Base-by-base conservation (phyloP, 768 basidiomycete species). In the Russula abietina region DNA sequence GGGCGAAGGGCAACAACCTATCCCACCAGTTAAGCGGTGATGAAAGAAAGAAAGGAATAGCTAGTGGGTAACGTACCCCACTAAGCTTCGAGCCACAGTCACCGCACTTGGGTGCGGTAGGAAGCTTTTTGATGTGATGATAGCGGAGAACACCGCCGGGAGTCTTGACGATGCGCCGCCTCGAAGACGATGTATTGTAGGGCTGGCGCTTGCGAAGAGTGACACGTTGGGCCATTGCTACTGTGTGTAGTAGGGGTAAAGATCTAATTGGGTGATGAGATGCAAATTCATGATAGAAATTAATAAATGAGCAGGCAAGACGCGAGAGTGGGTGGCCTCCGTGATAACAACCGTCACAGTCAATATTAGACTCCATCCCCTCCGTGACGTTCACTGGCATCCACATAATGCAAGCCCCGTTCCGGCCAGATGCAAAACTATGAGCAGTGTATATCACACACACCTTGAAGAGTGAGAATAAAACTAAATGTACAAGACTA, bases 111-210 rank as follows among this genome's bases (percentile, higher is more conserved):
- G 94, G 96, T 52, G 88, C 79, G 32, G 90, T 84, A 60, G 87
- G 88, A 69, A 85, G 86, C 81, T 99, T 98, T 86, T 95, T 92
- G 78, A 98, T 79, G 77, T 97, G 91, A 81, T 98, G 95, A 80
- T 96, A 95, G 71, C 96, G 93, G 70, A 98, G 89, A 79, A 90
- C 93, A 69, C 97, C 97, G 78, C 96, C 97, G 59, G 97, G 97
- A 41, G 97, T 98, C 84, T 98, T 98, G 65, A 98, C 86, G 68
- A 98, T 84, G 70, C 94, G 88, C 74, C 95, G 84, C 74, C 93
- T 86, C 84, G 89, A 94, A 62, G 96, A 98, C 71, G 87, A 87
- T 78, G 97, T 98, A 87, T 97, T 98, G 84, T 99, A 97, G 24
- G 93, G 86, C 70, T 88, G 88, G 75, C 97, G 93, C 80, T 97